Conservation (phyloP, 2,329 filamentous ascomycete species). For the Scorias spongiosa region DNA sequence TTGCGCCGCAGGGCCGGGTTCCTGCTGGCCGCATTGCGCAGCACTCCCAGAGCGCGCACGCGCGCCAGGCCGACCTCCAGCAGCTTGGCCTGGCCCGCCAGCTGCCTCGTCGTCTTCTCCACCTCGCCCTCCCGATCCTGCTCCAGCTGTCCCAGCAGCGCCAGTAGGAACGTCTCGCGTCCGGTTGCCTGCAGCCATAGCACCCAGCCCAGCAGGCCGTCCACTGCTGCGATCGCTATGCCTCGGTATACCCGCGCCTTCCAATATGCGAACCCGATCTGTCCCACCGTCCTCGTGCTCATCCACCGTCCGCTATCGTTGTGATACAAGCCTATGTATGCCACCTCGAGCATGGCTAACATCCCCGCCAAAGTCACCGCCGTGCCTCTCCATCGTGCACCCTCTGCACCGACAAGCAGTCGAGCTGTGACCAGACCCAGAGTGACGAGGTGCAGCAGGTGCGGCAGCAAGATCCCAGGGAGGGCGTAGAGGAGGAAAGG, state of each 20-base stretch:
- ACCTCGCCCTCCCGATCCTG: not conserved
- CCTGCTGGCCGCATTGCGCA: conserved; percentile 65
- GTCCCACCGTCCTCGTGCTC: conserved; percentile 40
- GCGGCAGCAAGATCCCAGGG: conserved; percentile 57
- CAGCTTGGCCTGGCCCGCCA: conserved; percentile 43
- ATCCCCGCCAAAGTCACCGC: conserved; percentile 49
- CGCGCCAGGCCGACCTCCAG: conserved; percentile 49
- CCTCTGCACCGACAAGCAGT: conserved; percentile 39
- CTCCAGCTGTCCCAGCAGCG: conserved; percentile 47
- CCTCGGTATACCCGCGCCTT: conserved; percentile 47
- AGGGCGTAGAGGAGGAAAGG: conserved; percentile 69
- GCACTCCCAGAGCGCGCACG: conserved; percentile 55
- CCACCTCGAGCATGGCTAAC: conserved; percentile 46
- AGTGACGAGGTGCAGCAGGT: conserved; percentile 60
- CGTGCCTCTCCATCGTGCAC: conserved; percentile 50
- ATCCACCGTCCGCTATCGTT: conserved; percentile 54
- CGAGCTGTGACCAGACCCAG: conserved; percentile 61
- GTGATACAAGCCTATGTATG: conserved; percentile 40
- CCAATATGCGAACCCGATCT: conserved; percentile 62
- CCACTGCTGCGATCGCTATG: conserved; percentile 47
- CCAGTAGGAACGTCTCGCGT: conserved; percentile 49
- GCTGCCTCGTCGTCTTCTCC: conserved; percentile 23
- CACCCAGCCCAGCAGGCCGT: conserved; percentile 46
- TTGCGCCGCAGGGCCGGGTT: conserved; percentile 55
- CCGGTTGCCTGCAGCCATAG: conserved; percentile 70